Evolutionary conservation across 768 basidiomycete species (phyloP).

Genomic region (Fibroporia radiculosa): DNA sequence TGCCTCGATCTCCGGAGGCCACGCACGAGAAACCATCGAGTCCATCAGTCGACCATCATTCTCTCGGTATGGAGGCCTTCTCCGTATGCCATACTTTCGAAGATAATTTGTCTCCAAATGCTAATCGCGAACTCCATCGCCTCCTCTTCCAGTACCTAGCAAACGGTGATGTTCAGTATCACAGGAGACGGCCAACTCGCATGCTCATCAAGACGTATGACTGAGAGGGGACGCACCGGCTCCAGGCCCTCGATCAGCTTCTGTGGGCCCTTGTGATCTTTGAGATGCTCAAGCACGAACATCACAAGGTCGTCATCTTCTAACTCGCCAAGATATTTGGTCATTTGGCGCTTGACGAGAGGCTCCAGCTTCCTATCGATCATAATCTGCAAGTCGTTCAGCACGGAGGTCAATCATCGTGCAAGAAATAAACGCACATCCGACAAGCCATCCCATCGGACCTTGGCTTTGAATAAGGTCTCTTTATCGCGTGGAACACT

Average conservation of each 20-base stretch:
- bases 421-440: slow-evolving; percentile 49
- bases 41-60: slow-evolving; percentile 64
- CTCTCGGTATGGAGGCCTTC: slow-evolving; percentile 84
- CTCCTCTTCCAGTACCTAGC: slow-evolving; percentile 88
- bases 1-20: slow-evolving; percentile 15
- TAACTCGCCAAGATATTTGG: slow-evolving; percentile 83
- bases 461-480: slow-evolving; percentile 72
- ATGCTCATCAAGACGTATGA: background rate
- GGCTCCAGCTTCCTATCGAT: slow-evolving; percentile 85
- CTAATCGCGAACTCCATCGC: slow-evolving; percentile 68
- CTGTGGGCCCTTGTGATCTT: slow-evolving; percentile 79
- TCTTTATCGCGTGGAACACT: slow-evolving; percentile 76
- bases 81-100: slow-evolving; percentile 90
- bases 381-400: slow-evolving; percentile 40
- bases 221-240: slow-evolving; percentile 63
- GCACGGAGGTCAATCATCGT: background rate
- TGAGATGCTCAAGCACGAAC: slow-evolving; percentile 88
- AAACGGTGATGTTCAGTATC: background rate
- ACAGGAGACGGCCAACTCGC: background rate
- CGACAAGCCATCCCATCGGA: slow-evolving; percentile 86
- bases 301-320: slow-evolving; percentile 92
- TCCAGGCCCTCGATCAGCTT: slow-evolving; percentile 88
- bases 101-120: slow-evolving; percentile 89
- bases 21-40: background rate
- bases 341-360: slow-evolving; percentile 74